Conservation (phyloP, 208 protist genomes). For the Acanthamoeba culbertsoni region DNA sequence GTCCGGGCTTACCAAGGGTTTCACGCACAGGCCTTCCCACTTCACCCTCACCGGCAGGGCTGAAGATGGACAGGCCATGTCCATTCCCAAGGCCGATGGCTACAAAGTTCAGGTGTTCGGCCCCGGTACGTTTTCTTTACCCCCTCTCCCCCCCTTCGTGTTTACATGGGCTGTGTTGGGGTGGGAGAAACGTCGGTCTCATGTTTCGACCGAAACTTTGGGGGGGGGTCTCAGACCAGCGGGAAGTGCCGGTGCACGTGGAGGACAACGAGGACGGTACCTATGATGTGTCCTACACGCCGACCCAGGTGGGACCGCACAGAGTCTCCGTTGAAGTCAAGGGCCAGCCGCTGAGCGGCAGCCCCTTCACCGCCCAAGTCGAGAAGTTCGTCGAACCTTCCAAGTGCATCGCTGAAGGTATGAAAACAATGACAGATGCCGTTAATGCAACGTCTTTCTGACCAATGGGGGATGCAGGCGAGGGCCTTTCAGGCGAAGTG, state of each 20-base stretch:
- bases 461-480: too few species aligned
- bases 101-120: background rate
- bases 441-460: too few species aligned
- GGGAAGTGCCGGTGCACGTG: background rate
- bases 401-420: background rate
- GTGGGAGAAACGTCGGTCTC: too few species aligned
- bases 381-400: background rate
- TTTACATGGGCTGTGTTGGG: background rate
- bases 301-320: background rate
- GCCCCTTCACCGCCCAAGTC: background rate
- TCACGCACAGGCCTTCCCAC: background rate
- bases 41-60: conserved; percentile 19
- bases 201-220: background rate
- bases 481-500: background rate
- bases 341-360: background rate
- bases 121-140: background rate
- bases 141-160: background rate
- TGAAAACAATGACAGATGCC: too few species aligned
- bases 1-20: background rate
- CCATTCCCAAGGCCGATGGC: background rate
- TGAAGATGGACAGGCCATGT: background rate
- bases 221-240: background rate
- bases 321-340: conserved; percentile 11
- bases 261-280: conserved; percentile 51
- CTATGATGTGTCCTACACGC: conserved; percentile 12